These are phyloP conservation scores for Aspergillus japonicus DNA, from an alignment of 2,329 filamentous ascomycete species.

Conservation along the genomic window DNA sequence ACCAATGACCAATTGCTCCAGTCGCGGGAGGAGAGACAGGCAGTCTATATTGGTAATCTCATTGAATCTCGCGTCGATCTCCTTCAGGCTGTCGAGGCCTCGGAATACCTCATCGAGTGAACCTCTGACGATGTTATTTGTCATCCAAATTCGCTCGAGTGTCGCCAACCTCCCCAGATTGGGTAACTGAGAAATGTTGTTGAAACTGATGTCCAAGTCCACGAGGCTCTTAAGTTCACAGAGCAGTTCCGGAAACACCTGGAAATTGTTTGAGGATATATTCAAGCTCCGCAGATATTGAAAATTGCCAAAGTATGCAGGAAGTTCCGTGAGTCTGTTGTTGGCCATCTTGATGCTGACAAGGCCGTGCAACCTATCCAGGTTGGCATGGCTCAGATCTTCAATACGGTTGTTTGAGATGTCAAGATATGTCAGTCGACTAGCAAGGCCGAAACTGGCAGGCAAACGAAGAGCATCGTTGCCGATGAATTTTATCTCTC, in stretches of 20 bases:
- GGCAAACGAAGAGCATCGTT: constrained; percentile 89
- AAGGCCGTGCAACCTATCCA: constrained; percentile 71
- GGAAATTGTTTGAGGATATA: constrained; percentile 88
- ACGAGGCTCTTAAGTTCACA: constrained; percentile 79
- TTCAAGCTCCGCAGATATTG: constrained; percentile 78
- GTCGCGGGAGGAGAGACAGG: constrained; percentile 75
- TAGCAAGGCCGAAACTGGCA: constrained; percentile 76
- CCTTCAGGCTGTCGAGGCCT: constrained; percentile 73
- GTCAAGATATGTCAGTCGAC: constrained; percentile 81
- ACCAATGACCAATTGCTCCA: constrained; percentile 85
- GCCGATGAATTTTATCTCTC: constrained; percentile 93
- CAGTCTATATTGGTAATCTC: constrained; percentile 83
- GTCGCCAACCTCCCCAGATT: constrained; percentile 75
- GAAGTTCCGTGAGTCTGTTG: constrained; percentile 78
- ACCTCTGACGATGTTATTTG: constrained; percentile 84
- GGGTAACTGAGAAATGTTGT: constrained; percentile 76
- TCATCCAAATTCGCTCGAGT: constrained; percentile 87
- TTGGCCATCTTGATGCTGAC: constrained; percentile 92
- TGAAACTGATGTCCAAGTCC: constrained; percentile 96
- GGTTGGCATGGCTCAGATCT: constrained; percentile 78
- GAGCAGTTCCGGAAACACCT: constrained; percentile 79
- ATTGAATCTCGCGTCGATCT: constrained; percentile 95
- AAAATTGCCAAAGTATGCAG: constrained; percentile 79
- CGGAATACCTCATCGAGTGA: constrained; percentile 71
- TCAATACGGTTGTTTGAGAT: constrained; percentile 93